A percentile compares a stretch with the other conserved stretches of the same genome.
Conservation (phyloP, 257 asterid genomes). For the Ocimum tenuiflorum region DNA sequence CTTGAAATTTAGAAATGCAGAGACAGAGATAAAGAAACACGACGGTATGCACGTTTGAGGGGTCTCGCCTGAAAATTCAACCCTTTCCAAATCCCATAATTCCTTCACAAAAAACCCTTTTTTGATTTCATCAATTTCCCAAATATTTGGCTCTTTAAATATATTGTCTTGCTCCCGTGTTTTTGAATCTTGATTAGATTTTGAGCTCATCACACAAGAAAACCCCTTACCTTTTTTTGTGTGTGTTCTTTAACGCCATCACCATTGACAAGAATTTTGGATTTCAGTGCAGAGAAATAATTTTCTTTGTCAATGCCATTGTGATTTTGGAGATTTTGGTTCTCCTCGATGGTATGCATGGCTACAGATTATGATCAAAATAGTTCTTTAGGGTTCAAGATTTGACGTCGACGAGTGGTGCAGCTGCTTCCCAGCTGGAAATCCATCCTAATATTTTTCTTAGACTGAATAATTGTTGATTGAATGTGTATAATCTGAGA, state of each 20-base stretch:
- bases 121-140: slow-evolving; percentile 23
- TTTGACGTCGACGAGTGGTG: slow-evolving; percentile 20
- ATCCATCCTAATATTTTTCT: background rate
- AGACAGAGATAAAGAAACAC: slow-evolving; percentile 14
- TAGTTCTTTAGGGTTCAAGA: slow-evolving; percentile 21
- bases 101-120: slow-evolving; percentile 34
- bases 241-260: background rate
- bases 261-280: slow-evolving; percentile 19
- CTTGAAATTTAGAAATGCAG: slow-evolving; percentile 22
- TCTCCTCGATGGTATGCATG: slow-evolving; percentile 16
- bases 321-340: slow-evolving; percentile 7
- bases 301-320: slow-evolving; percentile 15
- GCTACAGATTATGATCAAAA: slow-evolving; percentile 20
- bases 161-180: slow-evolving; percentile 1
- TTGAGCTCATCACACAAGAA: slow-evolving; percentile 17
- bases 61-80: slow-evolving; percentile 34
- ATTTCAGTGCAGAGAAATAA: slow-evolving; percentile 6
- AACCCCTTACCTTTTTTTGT: background rate
- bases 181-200: slow-evolving; percentile 22
- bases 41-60: slow-evolving; percentile 46
- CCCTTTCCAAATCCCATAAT: slow-evolving; percentile 35
- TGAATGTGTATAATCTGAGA: slow-evolving; percentile 5
- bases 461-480: slow-evolving; percentile 19
- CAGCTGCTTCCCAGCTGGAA: slow-evolving; percentile 25
- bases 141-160: slow-evolving; percentile 1